phyloP scores from a whole-genome alignment of 805 yeast genomes.

The Yarrowia keelungensis region DNA sequence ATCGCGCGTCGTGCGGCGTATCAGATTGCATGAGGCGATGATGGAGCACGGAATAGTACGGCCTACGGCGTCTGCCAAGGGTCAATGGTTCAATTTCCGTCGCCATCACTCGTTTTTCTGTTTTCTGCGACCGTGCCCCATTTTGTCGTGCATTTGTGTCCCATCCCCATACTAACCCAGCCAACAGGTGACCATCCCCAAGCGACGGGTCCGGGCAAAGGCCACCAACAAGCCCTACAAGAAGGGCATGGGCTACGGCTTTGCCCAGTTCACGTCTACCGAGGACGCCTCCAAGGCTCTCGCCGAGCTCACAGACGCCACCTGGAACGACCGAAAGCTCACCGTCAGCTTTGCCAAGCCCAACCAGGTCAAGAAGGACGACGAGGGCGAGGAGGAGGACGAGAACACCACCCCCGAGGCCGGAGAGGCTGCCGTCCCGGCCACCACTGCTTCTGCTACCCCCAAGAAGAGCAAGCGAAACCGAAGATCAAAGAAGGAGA shows the following conservation, averaged over 20 bases:
- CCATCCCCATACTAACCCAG: conserved; percentile 22
- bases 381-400: conserved; percentile 25
- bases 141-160: background rate
- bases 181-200: conserved; percentile 36
- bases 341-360: conserved; percentile 51
- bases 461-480: conserved; percentile 35
- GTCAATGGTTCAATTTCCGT: background rate
- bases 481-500: conserved; percentile 36
- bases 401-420: background rate
- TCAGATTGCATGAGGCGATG: conserved; percentile 1
- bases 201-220: conserved; percentile 35
- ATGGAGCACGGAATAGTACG: no score
- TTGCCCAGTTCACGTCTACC: conserved; percentile 55
- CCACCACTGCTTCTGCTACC: conserved; percentile 1
- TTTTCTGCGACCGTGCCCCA: background rate
- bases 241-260: conserved; percentile 60
- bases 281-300: conserved; percentile 55
- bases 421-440: background rate
- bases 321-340: conserved; percentile 44
- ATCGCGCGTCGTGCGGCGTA: conserved; percentile 38
- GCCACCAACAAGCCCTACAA: conserved; percentile 39
- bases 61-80: no score
- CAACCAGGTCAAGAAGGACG: conserved; percentile 46
- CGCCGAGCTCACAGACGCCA: conserved; percentile 51
- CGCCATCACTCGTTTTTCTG: no score